Evolutionary conservation across 1,284 basidiomycete species (phyloP).

Genomic region (Amylostereum areolatum): DNA sequence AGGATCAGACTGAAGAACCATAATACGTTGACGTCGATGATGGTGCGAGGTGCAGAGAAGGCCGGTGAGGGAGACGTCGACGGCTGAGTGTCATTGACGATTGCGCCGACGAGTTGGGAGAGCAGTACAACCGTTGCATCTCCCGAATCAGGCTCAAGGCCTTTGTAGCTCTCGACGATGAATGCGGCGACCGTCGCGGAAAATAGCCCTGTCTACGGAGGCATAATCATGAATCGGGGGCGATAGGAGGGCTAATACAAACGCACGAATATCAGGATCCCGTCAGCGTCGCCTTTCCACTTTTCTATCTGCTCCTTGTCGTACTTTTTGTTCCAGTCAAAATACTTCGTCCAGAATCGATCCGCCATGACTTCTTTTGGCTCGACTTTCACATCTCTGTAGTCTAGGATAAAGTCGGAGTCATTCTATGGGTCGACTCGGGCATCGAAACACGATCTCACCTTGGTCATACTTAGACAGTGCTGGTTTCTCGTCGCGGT

Average conservation of each 20-base stretch:
- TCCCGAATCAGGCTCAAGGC: not conserved
- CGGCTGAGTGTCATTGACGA: too few species aligned
- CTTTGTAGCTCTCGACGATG: not conserved
- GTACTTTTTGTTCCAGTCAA: not conserved
- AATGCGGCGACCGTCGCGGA: not conserved
- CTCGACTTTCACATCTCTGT: too few species aligned
- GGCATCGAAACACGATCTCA: too few species aligned
- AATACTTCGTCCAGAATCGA: conserved; percentile 5
- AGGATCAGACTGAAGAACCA: conserved; percentile 27
- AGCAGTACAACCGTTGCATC: not conserved
- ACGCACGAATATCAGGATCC: not conserved
- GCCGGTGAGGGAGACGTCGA: not conserved
- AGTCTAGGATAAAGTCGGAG: too few species aligned
- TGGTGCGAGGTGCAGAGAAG: not conserved
- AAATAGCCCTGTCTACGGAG: not conserved
- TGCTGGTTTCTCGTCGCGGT: too few species aligned
- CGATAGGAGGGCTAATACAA: not conserved
- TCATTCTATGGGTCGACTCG: too few species aligned
- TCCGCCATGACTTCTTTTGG: not conserved
- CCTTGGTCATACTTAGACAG: too few species aligned
- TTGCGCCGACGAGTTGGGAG: not conserved
- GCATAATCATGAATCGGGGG: not conserved
- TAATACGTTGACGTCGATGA: conserved; percentile 24
- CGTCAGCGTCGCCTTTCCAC: not conserved
- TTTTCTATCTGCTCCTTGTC: not conserved